Conservation (phyloP, 176 grass and related monocot genomes). For the Musa schizocarpa region DNA sequence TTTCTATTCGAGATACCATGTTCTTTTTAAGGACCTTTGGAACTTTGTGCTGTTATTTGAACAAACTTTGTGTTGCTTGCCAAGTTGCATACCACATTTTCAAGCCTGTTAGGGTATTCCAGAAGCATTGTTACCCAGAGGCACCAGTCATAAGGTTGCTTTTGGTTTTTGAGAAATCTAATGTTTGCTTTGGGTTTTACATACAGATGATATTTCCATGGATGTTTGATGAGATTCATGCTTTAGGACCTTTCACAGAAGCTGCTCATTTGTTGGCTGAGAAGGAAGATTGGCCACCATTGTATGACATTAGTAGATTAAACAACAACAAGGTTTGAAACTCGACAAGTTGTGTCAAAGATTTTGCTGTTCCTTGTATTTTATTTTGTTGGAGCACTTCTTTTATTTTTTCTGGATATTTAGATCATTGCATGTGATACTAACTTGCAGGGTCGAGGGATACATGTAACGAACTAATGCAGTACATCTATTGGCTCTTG, state of each 20-base stretch:
- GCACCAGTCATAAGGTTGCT: not conserved
- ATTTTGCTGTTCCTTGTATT: not conserved
- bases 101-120: too few species aligned
- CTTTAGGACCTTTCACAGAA: constrained; percentile 55
- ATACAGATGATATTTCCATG: constrained; percentile 74
- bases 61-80: too few species aligned
- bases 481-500: too few species aligned
- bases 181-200: not conserved
- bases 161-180: not conserved
- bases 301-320: constrained; percentile 54
- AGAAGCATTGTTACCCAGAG: too few species aligned
- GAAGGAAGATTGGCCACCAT: constrained; percentile 61
- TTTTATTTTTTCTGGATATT: not conserved
- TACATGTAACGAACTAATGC: not conserved
- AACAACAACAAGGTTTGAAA: constrained; percentile 69
- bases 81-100: too few species aligned
- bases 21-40: too few species aligned
- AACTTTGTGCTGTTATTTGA: too few species aligned
- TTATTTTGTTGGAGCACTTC: too few species aligned
- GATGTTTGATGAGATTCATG: constrained; percentile 79
- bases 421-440: not conserved
- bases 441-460: not conserved
- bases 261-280: constrained; percentile 66
- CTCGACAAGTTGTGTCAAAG: not conserved
- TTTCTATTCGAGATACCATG: too few species aligned